Evolutionary conservation across 495 filamentous ascomycete genomes (phyloP), one percentile per base, ranked within the genome.

Genomic region (Penicillium maclennaniae): DNA sequence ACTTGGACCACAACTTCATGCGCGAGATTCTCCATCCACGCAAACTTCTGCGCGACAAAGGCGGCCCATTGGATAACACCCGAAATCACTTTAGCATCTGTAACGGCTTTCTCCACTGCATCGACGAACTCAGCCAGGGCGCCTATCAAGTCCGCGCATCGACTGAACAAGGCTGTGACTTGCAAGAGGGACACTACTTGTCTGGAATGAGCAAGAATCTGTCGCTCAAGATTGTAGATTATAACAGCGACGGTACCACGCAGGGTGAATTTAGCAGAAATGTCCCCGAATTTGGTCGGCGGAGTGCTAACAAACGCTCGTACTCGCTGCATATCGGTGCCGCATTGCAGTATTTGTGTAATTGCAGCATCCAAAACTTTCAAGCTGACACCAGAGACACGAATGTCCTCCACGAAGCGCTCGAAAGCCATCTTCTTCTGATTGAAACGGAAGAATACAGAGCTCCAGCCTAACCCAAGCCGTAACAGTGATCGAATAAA

Each of bases 381-480:
- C 2, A 75, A 60, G 40, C 87, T 91, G 47, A 84, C 76, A 2
- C 92, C 92, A 0, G 88, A 87, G 9, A 88, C 79, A 26, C 84
- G 79, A 19, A 86, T 66, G 43, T 80, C 64, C 4, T 78, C 59
- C 7, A 83, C 58, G 7, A 72, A 70, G 31, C 78, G 83, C 34
- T 69, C 67, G 59, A 96, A 96, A 7, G 68, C 66, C 46, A 68
- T 68, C 27, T 75, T 79, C 21, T 72, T 62, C 26, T 76, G 61
- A 49, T 89, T 76, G 74, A 85, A 96, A 1, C 65, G 65, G 67
- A 95, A 97, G 43, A 96, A 79, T 9, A 87, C 67, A 0, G 92
- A 96, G 45, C 83, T 86, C 69, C 90, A 81, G 6, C 93, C 93
- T 3, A 97, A 75, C 0, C 86, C 88, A 9, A 96, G 78, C 45